Evolutionary conservation across 306 rosid genomes (phyloP), one percentile per base, ranked within the genome.

Genomic region (Rosa persica): DNA sequence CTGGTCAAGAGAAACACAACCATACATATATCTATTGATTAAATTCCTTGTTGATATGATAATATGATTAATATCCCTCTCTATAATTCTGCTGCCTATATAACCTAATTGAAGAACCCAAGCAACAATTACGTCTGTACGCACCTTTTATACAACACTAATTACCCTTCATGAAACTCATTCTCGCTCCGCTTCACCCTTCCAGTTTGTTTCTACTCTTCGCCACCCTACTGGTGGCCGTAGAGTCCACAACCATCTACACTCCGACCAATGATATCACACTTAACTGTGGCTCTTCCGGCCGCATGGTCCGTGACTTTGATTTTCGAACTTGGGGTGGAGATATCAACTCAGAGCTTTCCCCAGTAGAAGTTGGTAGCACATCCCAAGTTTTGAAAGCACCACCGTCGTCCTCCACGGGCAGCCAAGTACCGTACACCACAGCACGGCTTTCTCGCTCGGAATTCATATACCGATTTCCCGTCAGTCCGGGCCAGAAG

Each of bases 211-310:
- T 67, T 44, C 47, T 20, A 12, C 67, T 51, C 55, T 3, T 52
- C 2, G 22, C 3, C 22, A 13, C 22, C 72, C n/a, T 1, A 1
- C 30, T 6, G 3, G 42, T 3, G 5, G 47, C 58, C 25, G 22
- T 19, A 3, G 71, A 70, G 40, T 38, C 54, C 36, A 30, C 36
- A 30, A 30, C 36, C 36, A 30, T 30, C 6, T 38, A 72, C 73
- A 39, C 12, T 40, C 38, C 48, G 8, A 46, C 30, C 0, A 69
- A 79, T 0, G 46, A 54, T 20, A 40, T 75, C 22, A 13, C 22
- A 0, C 34, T 83, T 7, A 17, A 51, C 5, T 83, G 86, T 20
- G 86, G 86, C 34, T 43, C 8, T 25, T 16, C 67, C 22, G 58
- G 25, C 3, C 16, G 60, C 73, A 7, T 1, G 1, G 0, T 36